These are phyloP conservation scores for Tetrahymena malaccensis DNA, from an alignment of 73 alveolate species.

Conservation along the genomic window DNA sequence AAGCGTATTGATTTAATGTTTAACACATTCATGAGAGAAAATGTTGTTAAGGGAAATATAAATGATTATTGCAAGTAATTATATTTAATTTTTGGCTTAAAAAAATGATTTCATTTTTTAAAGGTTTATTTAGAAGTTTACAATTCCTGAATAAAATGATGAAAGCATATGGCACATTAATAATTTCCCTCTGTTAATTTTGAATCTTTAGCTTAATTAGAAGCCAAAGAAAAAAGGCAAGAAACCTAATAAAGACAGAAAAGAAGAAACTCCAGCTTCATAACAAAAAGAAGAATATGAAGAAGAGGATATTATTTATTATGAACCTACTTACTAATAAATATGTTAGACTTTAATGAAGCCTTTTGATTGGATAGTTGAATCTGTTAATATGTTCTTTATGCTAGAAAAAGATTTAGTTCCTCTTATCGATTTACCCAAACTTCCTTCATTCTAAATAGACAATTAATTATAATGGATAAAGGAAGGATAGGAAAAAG, in stretches of 20 bases:
- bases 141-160: constrained; percentile 1
- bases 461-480: constrained; percentile 21
- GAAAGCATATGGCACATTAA: constrained; percentile 23
- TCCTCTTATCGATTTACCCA: constrained; percentile 31
- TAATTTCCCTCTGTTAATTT: constrained; percentile 23
- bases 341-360: not conserved
- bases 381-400: constrained; percentile 17
- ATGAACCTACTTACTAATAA: not conserved
- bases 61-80: not conserved
- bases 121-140: constrained; percentile 19
- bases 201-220: constrained; percentile 19
- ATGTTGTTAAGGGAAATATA: constrained; percentile 20
- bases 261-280: not conserved
- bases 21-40: constrained; percentile 21
- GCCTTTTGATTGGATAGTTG: constrained; percentile 16
- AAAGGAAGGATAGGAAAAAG: constrained; percentile 8
- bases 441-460: constrained; percentile 12
- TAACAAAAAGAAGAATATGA: not conserved
- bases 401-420: constrained; percentile 31
- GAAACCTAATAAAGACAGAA: not conserved
- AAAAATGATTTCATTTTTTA: not conserved
- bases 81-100: no score
- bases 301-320: constrained; percentile 13
- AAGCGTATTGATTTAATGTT: constrained; percentile 36
- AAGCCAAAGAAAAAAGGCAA: constrained; percentile 6